Conservation (phyloP, 2,329 filamentous ascomycete genomes). For the Nannizziopsis arthrosporioides region DNA sequence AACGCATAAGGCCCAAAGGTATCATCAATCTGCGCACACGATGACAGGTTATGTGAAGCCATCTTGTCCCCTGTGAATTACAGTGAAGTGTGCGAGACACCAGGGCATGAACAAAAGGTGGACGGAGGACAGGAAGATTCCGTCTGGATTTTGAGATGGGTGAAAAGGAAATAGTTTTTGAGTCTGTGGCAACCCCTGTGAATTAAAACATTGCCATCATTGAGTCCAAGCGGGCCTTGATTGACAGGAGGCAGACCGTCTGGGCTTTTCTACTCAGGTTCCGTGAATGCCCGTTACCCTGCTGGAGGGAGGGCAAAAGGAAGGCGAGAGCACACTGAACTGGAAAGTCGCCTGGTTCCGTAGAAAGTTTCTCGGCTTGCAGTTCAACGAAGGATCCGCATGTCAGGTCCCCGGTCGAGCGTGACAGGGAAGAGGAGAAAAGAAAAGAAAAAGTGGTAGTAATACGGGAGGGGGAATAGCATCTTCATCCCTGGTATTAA, state of each 20-base stretch:
- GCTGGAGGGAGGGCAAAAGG: neutral
- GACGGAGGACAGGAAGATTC: conserved; percentile 8
- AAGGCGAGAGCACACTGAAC: conserved; percentile 2
- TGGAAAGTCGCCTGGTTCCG: conserved; percentile 4
- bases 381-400: conserved; percentile 1
- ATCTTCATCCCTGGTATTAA: conserved; percentile 10
- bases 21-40: conserved; percentile 27
- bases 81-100: conserved; percentile 5
- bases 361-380: neutral
- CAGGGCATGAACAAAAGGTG: conserved; percentile 16
- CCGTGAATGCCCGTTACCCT: conserved; percentile 4
- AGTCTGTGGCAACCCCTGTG: conserved; percentile 3
- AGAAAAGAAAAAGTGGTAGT: neutral
- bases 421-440: conserved; percentile 3
- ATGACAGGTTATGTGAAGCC: conserved; percentile 17
- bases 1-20: conserved; percentile 25
- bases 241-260: conserved; percentile 4
- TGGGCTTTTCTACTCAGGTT: conserved; percentile 1
- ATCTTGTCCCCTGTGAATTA: conserved; percentile 19
- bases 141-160: conserved; percentile 2
- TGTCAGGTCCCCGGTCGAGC: conserved; percentile 6
- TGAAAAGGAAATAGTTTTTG: neutral
- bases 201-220: conserved; percentile 6
- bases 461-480: conserved; percentile 6
- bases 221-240: neutral